A percentile compares a stretch with the other conserved stretches of the same genome.
Evolutionary conservation across 495 filamentous ascomycete species (phyloP).

Genomic region (Zalerion maritima): DNA sequence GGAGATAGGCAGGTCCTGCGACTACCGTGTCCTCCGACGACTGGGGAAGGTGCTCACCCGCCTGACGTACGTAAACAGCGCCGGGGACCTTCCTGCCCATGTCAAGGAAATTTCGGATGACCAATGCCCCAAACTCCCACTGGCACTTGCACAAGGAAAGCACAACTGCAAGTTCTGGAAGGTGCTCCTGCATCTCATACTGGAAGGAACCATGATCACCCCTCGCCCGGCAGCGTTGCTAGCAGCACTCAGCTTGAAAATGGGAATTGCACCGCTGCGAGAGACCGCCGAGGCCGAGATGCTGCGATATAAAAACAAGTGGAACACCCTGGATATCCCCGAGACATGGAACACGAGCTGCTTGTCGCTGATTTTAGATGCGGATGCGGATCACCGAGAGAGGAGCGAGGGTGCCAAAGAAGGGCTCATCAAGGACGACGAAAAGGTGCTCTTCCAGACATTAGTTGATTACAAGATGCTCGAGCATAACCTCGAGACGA

Average conservation of each 20-base stretch:
- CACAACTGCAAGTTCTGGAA: slow-evolving; percentile 25
- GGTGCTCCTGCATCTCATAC: slow-evolving; percentile 26
- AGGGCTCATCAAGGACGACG: slow-evolving; percentile 13
- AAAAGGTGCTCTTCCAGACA: slow-evolving; percentile 21
- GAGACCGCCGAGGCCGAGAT: slow-evolving; percentile 24
- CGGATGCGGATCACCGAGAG: slow-evolving; percentile 20
- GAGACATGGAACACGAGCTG: slow-evolving; percentile 32
- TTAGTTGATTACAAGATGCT: slow-evolving; percentile 34
- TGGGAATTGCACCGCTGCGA: slow-evolving; percentile 25
- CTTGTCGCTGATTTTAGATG: slow-evolving; percentile 26
- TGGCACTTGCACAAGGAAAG: slow-evolving; percentile 18
- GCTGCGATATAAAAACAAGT: slow-evolving; percentile 18
- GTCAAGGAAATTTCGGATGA: slow-evolving; percentile 12
- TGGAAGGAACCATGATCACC: slow-evolving; percentile 28
- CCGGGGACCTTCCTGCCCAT: slow-evolving; percentile 26
- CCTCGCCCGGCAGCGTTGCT: slow-evolving; percentile 27
- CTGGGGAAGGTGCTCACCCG: slow-evolving; percentile 27
- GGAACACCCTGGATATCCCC: slow-evolving; percentile 28
- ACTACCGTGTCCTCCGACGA: slow-evolving; percentile 23
- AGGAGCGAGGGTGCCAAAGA: slow-evolving; percentile 4
- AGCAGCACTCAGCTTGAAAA: slow-evolving; percentile 27
- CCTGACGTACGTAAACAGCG: slow-evolving; percentile 23
- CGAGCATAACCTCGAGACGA: slow-evolving; percentile 27
- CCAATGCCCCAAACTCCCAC: slow-evolving; percentile 21
- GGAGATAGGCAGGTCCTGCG: slow-evolving; percentile 32